Evolutionary conservation across 257 asterid species (phyloP), one percentile per base, ranked within the genome.

Genomic region (Penstemon davidsonii): DNA sequence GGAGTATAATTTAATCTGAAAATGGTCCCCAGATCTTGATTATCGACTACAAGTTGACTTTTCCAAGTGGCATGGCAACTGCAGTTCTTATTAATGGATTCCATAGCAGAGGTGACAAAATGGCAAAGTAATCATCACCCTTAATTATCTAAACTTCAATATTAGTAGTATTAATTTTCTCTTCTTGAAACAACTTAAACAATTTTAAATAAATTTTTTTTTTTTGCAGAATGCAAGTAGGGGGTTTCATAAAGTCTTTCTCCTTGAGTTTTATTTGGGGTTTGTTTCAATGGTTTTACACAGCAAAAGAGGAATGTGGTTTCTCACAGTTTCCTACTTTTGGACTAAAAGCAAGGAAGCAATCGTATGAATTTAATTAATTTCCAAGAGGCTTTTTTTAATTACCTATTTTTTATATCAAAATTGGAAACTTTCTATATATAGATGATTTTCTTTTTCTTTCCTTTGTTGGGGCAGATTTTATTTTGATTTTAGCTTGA

Each of bases 61-160:
- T 84, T 78, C 98, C 98, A 58, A 92, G 84, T 79, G 98, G 98
- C 50, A 89, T 81, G 92, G 98, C 98, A 18, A 92, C 96, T 72
- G 92, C 96, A 62, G 89, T 92, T 55, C 91, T 92, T 43, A 92
- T 92, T 56, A 86, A 92, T 75, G 98, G 97, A 62, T 87, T 92
- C 69, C 98, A 92, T 51, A 69, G 78, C 72, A 86, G 73, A 75
- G 91, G 88, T 45, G 91, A 86, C 80, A 80, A 83, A 63, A 76
- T 71, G 77, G 95, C 96, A 70, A 85, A 79, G 98, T 92, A 87
- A 69, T 11, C 8, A 37, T 46, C 25, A n/a, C n/a, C n/a, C n/a
- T 5, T 8, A 47, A 13, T 57, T 41, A 1, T 64, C 12, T 15
- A 45, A 5, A 8, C 58, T 58, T 40, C 43, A 57, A 4, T 0